Base-by-base conservation (phyloP, 2,329 filamentous ascomycete species). In the Fusarium torreyae region DNA sequence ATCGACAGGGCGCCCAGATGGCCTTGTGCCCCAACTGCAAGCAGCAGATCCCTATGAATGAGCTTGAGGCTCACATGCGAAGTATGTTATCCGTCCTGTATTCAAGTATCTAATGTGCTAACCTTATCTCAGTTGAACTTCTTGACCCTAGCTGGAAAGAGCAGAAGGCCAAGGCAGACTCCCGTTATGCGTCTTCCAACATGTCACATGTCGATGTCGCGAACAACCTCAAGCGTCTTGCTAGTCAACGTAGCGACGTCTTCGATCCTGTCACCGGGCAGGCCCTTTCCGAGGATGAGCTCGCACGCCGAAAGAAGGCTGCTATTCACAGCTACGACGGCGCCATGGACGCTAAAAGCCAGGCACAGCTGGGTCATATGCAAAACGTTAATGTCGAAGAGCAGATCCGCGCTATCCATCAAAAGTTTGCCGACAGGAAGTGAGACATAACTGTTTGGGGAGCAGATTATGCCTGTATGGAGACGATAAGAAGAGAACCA, bases 121-220 rank as follows among this genome's bases (percentile, higher is more conserved):
- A 85, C 71, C n/a, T 31, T 28, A 18, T 20, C 17, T 82, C 42
- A 92, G 92, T 98, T 77, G 95, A 98, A 81, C 87, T 98, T 46
- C 87, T 98, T 62, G 95, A 98, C 77, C 95, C 95, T 1, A 89
- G 92, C 62, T 98, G 95, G 94, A 97, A 97, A 78, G 94, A 98
- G 77, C 94, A 98, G 78, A 94, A 94, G 72, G 92, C 93, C 60
- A 97, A 97, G 78, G 90, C 93, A 17, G 94, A 97, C 45, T 89
- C 92, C 14, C 91, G 95, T 66, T 93, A 92, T 69, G 89, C 93
- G 2, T 94, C 92, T 1, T 97, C 94, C 11, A 98, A 97, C 74
- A 82, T 97, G 11, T 93, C 92, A 1, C 95, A 93, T 5, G 89
- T 87, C 34, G 95, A 98, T 73, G 94, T 97, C 45, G 94, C 94